Base-by-base conservation (phyloP, 2,329 filamentous ascomycete genomes). In the Aspergillus udagawae region DNA sequence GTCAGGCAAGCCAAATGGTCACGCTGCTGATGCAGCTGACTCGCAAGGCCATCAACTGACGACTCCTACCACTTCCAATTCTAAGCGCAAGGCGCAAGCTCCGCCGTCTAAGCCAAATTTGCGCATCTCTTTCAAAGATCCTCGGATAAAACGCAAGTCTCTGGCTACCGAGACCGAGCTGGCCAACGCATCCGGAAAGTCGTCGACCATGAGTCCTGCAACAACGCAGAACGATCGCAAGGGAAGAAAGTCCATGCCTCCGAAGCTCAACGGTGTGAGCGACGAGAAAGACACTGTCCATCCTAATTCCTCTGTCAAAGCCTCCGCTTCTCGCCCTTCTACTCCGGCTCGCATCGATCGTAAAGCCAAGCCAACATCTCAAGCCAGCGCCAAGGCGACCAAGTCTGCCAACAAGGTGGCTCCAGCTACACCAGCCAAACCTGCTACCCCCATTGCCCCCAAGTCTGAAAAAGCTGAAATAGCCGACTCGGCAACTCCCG, bases 211-310 rank as follows among this genome's bases (percentile, higher is more conserved):
- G 50, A 52, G 41, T 10, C 45, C 56, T 25, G 28, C 53, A 8
- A 7, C 41, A 3, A 56, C 60, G 17, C n/a, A 52, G 27, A 55
- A 52, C 8, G 49, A 14, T 14, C 62, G 59, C 38, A 60, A 54
- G 51, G 51, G 55, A 21, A 55, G 63, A 52, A 61, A 60, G 54
- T 65, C 64, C 9, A 57, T 63, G 54, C 53, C 63, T 35, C 58
- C 57, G 7, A 60, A 59, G 9, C 38, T 57, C 27, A 60, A 64
- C 42, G 54, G 51, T 23, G n/a, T 53, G 20, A 56, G n/a, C n/a
- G 38, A 35, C 27, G 50, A 61, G 27, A 59, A 51, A 9, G 35
- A 20, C 8, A 49, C 35, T n/a, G 42, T 41, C 17, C 57, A 55
- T 17, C 44, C 56, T 17, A 42, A 21, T 9, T 21, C 20, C 21